These are phyloP conservation scores for Aspergillus haitiensis DNA, from an alignment of 495 filamentous ascomycete species.

Conservation along the genomic window DNA sequence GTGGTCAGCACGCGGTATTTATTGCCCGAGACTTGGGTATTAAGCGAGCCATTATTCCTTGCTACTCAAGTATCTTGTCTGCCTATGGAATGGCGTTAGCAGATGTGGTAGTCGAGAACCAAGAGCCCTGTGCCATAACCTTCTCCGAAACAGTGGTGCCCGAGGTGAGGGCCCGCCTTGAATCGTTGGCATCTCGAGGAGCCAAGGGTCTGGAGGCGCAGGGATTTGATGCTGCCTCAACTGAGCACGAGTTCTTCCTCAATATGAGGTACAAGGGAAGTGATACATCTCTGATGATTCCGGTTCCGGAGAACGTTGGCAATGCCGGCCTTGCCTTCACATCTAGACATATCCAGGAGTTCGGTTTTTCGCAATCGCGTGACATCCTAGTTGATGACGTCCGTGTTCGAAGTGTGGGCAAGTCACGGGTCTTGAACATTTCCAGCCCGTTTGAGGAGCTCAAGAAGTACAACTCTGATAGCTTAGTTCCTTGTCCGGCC, in stretches of 20 bases:
- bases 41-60: slow-evolving; percentile 80
- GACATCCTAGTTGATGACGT: slow-evolving; percentile 94
- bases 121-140: slow-evolving; percentile 75
- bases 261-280: slow-evolving; percentile 53
- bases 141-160: slow-evolving; percentile 25
- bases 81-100: slow-evolving; percentile 97
- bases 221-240: slow-evolving; percentile 35
- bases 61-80: slow-evolving; percentile 91
- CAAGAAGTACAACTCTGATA: slow-evolving; percentile 53
- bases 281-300: slow-evolving; percentile 53
- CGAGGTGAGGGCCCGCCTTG: slow-evolving; percentile 15
- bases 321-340: slow-evolving; percentile 83
- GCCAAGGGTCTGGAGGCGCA: slow-evolving; percentile 28
- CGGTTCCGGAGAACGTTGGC: slow-evolving; percentile 54
- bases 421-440: slow-evolving; percentile 48
- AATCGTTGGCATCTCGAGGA: slow-evolving; percentile 12
- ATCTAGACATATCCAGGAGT: slow-evolving; percentile 86
- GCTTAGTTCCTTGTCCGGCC: slow-evolving; percentile 9
- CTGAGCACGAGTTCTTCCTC: slow-evolving; percentile 46
- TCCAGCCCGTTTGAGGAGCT: slow-evolving; percentile 50
- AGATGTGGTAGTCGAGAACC: slow-evolving; percentile 89
- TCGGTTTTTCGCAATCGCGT: slow-evolving; percentile 86
- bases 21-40: slow-evolving; percentile 90
- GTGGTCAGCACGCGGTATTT: slow-evolving; percentile 94
- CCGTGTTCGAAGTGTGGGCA: slow-evolving; percentile 81